These are phyloP conservation scores for Mucor plumbeus DNA, from an alignment of 371 early-diverging fungal genomes.

Conservation along the genomic window DNA sequence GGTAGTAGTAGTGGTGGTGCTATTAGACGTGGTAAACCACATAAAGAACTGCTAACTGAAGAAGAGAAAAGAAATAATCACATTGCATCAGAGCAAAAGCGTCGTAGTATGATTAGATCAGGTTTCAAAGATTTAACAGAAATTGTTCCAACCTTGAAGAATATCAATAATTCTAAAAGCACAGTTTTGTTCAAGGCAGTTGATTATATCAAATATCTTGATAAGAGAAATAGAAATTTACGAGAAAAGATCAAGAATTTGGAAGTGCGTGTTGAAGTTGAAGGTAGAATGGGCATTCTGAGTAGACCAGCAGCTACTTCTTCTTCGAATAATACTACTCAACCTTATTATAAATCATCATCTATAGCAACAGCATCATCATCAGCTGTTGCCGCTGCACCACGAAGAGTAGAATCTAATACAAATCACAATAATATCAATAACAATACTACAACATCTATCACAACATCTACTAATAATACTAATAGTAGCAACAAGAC, in stretches of 20 bases:
- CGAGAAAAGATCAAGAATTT: conserved; percentile 60
- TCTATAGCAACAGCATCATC: neutral
- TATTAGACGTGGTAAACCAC: conserved; percentile 37
- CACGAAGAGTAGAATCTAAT: conserved; percentile 3
- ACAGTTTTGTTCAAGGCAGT: conserved; percentile 58
- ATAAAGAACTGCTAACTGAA: conserved; percentile 79
- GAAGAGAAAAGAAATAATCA: conserved; percentile 86
- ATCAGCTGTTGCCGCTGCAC: neutral
- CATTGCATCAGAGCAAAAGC: conserved; percentile 89
- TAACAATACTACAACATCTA: neutral
- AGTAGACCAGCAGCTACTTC: conserved; percentile 8
- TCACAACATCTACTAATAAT: neutral
- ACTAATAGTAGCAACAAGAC: conserved; percentile 4
- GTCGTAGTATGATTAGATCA: conserved; percentile 80
- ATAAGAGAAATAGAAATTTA: conserved; percentile 55
- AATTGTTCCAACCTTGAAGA: conserved; percentile 76
- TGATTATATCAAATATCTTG: conserved; percentile 50
- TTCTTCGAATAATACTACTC: neutral
- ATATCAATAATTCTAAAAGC: conserved; percentile 57
- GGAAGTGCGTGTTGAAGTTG: conserved; percentile 56
- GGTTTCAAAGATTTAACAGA: conserved; percentile 82
- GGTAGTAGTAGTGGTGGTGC: conserved; percentile 20
- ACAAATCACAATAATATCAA: conserved; percentile 4
- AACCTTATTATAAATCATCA: neutral
- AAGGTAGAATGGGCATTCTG: conserved; percentile 25